Conservation (phyloP, 495 filamentous ascomycete species). For the Staphylotrichum longicolle region DNA sequence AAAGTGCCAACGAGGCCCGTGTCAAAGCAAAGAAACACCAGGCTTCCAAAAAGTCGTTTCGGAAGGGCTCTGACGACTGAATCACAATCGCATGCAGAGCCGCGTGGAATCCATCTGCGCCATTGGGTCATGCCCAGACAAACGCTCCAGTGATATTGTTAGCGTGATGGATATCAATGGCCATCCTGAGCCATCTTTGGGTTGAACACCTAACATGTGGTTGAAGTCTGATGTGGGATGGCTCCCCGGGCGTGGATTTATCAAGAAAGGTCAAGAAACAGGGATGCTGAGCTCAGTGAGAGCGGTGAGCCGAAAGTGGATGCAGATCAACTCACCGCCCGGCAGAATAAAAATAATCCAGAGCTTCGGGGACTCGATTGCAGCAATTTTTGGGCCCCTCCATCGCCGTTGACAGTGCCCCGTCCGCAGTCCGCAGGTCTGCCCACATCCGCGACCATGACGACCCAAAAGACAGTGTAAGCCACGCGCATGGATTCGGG, state of each 20-base stretch:
- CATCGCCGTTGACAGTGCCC: slow-evolving; percentile 5
- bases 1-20: slow-evolving; percentile 66
- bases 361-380: background rate
- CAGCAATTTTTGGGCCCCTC: slow-evolving; percentile 26
- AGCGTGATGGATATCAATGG: no score
- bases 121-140: no score
- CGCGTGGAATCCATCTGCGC: no score
- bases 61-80: slow-evolving; percentile 40
- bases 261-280: no score
- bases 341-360: slow-evolving; percentile 38
- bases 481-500: slow-evolving; percentile 17
- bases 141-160: no score
- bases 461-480: slow-evolving; percentile 58
- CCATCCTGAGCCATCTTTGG: no score
- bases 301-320: slow-evolving; percentile 9
- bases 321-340: slow-evolving; percentile 24
- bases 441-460: slow-evolving; percentile 37
- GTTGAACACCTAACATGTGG: no score
- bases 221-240: no score
- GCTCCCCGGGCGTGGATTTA: no score
- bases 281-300: no score
- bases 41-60: slow-evolving; percentile 73
- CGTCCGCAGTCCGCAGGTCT: slow-evolving; percentile 12
- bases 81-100: background rate
- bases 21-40: slow-evolving; percentile 73